A percentile compares a stretch with the other conserved stretches of the same genome.
Evolutionary conservation across 2,329 filamentous ascomycete genomes (phyloP).

Genomic region (Metarhizium guizhouense): DNA sequence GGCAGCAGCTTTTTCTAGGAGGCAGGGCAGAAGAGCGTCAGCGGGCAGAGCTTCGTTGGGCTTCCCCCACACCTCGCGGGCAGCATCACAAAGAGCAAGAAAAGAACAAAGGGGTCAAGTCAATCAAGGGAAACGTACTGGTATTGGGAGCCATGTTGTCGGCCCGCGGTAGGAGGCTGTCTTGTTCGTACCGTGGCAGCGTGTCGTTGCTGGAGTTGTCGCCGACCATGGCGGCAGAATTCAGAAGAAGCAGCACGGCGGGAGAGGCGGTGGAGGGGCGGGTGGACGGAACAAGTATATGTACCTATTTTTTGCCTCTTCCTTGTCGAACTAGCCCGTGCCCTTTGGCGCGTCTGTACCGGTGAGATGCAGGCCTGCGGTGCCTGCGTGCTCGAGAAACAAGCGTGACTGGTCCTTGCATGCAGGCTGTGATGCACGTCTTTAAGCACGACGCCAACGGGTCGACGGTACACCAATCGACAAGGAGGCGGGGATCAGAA

Average conservation of each 20-base stretch:
- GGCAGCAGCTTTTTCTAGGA: conserved; percentile 42
- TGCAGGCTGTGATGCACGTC: not conserved
- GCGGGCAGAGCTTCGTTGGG: not conserved
- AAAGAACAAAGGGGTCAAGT: not conserved
- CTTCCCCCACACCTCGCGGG: not conserved
- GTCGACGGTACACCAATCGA: not conserved
- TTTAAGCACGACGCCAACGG: not conserved
- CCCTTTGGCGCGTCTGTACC: not conserved
- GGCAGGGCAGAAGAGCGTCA: not conserved
- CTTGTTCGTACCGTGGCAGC: conserved; percentile 22
- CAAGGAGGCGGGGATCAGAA: not conserved
- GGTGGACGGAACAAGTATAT: not conserved
- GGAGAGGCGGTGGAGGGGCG: conserved; percentile 11
- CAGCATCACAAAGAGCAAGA: not conserved
- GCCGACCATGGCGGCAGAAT: conserved; percentile 15
- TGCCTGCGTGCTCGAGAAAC: not conserved
- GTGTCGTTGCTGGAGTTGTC: conserved; percentile 14
- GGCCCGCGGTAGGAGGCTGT: conserved; percentile 14
- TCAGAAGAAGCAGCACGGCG: conserved; percentile 8
- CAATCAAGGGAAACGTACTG: conserved; percentile 14
- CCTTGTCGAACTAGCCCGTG: too few relatives aligned
- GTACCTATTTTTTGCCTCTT: not conserved
- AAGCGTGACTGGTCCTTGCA: not conserved
- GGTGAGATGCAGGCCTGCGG: not conserved
- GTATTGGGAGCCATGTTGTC: conserved; percentile 25